Evolutionary conservation across 192 early-diverging fungal species (phyloP).

Genomic region (Allomyces arbusculus): DNA sequence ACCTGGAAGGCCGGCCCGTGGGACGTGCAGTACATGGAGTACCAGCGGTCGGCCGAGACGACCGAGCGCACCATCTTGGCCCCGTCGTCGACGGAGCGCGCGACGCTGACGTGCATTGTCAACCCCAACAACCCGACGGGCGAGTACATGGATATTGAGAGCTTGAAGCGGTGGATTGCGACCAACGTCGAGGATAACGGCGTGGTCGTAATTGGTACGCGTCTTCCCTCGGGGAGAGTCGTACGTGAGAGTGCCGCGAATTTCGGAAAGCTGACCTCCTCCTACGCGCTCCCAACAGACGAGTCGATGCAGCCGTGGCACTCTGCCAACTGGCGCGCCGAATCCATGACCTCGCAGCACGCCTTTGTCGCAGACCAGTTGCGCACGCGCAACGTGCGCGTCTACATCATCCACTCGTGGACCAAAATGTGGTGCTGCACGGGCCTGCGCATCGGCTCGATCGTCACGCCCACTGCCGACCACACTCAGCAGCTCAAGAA

Average conservation of each 20-base stretch:
- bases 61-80: slow-evolving; percentile 45
- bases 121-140: slow-evolving; percentile 89
- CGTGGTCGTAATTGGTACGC: slow-evolving; percentile 55
- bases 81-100: slow-evolving; percentile 27
- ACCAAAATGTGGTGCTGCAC: slow-evolving; percentile 89
- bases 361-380: slow-evolving; percentile 40
- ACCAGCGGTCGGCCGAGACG: slow-evolving; percentile 63
- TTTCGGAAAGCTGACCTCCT: too few species aligned
- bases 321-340: slow-evolving; percentile 50
- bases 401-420: slow-evolving; percentile 84
- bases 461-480: slow-evolving; percentile 57
- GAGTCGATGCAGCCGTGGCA: slow-evolving; percentile 94
- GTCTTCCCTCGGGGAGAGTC: too few species aligned
- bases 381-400: slow-evolving; percentile 40
- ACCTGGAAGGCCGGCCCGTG: slow-evolving; percentile 75
- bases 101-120: slow-evolving; percentile 59
- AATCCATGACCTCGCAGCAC: slow-evolving; percentile 60
- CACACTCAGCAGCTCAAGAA: slow-evolving; percentile 55
- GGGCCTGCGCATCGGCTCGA: slow-evolving; percentile 66
- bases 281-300: slow-evolving; percentile 14
- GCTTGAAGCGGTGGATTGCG: slow-evolving; percentile 54
- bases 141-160: slow-evolving; percentile 52
- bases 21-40: slow-evolving; percentile 69
- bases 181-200: slow-evolving; percentile 57
- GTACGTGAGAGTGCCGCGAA: too few species aligned